Base-by-base conservation (phyloP, 768 basidiomycete genomes). In the Steccherinum ochraceum region DNA sequence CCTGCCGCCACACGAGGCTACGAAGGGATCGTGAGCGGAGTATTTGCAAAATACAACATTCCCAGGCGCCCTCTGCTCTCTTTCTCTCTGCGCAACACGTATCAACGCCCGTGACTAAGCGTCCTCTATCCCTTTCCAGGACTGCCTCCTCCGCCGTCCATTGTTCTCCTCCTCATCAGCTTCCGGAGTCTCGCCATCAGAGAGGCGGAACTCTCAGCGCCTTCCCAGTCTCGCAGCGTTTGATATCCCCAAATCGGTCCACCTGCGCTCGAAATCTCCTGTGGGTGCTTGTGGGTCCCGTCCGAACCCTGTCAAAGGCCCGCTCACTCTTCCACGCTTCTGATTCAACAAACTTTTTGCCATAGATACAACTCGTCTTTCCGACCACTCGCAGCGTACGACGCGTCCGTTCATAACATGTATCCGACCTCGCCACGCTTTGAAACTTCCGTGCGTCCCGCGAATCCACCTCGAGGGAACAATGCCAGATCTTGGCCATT, bases 221-320 rank as follows among this genome's bases (percentile, higher is more conserved):
- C 2, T 43, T 16, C 44, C 43, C 18, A 25, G 12, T 49, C 20
- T 39, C 26, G 5, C 20, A 19, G 23, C 24, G 27, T 43, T 42
- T 50, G 48, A 42, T 49, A 48, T 45, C 52, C 13, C 47, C 30
- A 24, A 45, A 18, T 24, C 44, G 24, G 23, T 23, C 11, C 4
- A 21, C 24, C 18, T 35, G 19, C 2, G 30, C 26, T 7, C 43
- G 26, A 44, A 7, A 16, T n/a, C 52, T 52, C 42, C 47, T 55
- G 62, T 67, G 60, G 61, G 60, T 63, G 61, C 60, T 5, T 60
- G 61, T 67, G 59, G 63, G 64, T 67, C 65, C 65, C 39, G 41
- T 10, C 41, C 21, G 19, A 43, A 43, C 41, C 41, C 41, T 19
- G 21, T 11, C 41, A 5, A 10, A 43, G 7, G 30, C 16, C 7